These are phyloP conservation scores for Sporothrix curviconia DNA, from an alignment of 2,329 filamentous ascomycete species.

Conservation along the genomic window DNA sequence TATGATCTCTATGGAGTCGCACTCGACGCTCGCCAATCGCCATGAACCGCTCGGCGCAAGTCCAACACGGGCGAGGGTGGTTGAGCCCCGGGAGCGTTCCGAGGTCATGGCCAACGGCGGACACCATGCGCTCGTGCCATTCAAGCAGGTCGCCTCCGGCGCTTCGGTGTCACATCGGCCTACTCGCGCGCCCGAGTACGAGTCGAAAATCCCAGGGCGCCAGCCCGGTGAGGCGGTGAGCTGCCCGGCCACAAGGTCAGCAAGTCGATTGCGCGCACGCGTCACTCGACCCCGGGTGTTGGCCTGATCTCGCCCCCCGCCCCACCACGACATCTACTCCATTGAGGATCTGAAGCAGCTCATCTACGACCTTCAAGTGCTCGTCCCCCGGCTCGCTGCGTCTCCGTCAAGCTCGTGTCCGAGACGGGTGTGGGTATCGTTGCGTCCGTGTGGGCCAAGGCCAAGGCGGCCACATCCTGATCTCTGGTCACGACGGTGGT, in stretches of 20 bases:
- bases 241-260: conserved; percentile 96
- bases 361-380: conserved; percentile 96
- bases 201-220: conserved; percentile 99
- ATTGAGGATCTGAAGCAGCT: conserved; percentile 97
- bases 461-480: conserved; percentile 96
- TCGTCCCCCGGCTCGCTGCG: conserved; percentile 83
- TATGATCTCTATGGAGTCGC: conserved; percentile 97
- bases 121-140: conserved; percentile 95
- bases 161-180: conserved; percentile 91
- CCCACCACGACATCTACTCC: conserved; percentile 97
- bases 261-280: conserved; percentile 84
- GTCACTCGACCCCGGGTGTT: conserved; percentile 93
- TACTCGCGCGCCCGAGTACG: no score
- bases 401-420: conserved; percentile 96
- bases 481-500: conserved; percentile 93
- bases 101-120: conserved; percentile 80
- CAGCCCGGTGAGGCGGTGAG: conserved; percentile 93
- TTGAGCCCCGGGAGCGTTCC: conserved; percentile 87
- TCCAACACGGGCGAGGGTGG: conserved; percentile 97
- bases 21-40: conserved; percentile 91
- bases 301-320: conserved; percentile 92
- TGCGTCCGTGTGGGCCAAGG: conserved; percentile 93
- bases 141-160: conserved; percentile 97
- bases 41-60: conserved; percentile 94
- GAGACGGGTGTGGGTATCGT: conserved; percentile 97